These are phyloP conservation scores for Podospora australis DNA, from an alignment of 495 filamentous ascomycete genomes.

Conservation along the genomic window DNA sequence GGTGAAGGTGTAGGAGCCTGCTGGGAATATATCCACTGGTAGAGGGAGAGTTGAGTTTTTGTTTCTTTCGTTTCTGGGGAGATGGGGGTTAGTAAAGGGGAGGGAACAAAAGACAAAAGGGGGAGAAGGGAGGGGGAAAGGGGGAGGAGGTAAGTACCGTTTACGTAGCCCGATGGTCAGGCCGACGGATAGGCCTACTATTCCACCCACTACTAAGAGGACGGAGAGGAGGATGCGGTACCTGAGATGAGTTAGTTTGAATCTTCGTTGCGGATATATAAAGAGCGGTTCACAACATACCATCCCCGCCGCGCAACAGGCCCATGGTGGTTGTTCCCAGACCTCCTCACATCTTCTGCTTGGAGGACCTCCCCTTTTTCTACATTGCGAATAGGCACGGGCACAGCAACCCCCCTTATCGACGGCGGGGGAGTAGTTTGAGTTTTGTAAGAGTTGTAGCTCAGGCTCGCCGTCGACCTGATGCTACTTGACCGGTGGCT, in stretches of 20 bases:
- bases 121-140: background rate
- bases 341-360: background rate
- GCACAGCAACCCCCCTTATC: background rate
- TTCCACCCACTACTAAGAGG: conserved; percentile 24
- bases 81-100: background rate
- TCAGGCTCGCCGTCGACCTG: conserved; percentile 3
- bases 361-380: background rate
- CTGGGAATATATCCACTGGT: conserved; percentile 38
- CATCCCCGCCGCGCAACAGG: conserved; percentile 33
- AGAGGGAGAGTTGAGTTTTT: background rate
- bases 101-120: background rate
- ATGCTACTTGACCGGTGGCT: conserved; percentile 2
- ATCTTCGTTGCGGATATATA: too few species aligned
- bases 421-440: background rate
- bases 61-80: background rate
- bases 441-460: too few species aligned
- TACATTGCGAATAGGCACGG: too few species aligned
- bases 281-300: too few species aligned
- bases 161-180: conserved; percentile 39
- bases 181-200: conserved; percentile 39
- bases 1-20: conserved; percentile 48
- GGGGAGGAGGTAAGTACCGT: conserved; percentile 11
- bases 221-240: conserved; percentile 23
- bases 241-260: too few species aligned
- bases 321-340: background rate